Conservation (phyloP, 306 rosid species). For the Ormosia semicastrata region DNA sequence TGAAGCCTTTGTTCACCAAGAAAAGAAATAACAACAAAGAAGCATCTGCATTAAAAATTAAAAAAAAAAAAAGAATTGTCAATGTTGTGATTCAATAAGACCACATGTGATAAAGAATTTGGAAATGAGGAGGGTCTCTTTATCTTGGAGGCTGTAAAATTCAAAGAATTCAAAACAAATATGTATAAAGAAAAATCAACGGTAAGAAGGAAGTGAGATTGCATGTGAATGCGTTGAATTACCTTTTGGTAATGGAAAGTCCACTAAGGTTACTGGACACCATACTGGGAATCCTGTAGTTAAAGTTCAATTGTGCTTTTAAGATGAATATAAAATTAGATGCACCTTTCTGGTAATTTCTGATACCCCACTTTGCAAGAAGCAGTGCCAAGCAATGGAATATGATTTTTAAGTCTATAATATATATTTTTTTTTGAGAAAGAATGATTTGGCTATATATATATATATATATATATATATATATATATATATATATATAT, state of each 20-base stretch:
- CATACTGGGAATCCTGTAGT: constrained; percentile 10
- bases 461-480: too few species aligned
- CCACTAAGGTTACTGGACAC: constrained; percentile 20
- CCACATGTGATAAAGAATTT: background rate
- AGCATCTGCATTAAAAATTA: background rate
- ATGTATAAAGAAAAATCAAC: background rate
- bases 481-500: too few species aligned
- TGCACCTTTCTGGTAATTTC: constrained; percentile 48
- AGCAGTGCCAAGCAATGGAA: constrained; percentile 33
- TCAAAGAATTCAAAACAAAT: background rate
- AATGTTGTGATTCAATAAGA: background rate
- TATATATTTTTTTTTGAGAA: background rate
- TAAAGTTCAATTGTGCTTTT: constrained; percentile 34
- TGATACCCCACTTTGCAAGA: constrained; percentile 41
- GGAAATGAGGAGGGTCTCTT: background rate
- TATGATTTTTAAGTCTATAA: background rate
- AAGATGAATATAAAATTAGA: constrained; percentile 13
- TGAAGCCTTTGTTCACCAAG: background rate
- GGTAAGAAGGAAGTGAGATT: background rate
- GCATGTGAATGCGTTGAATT: constrained; percentile 10
- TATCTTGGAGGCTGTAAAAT: constrained; percentile 8
- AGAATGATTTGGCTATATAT: background rate
- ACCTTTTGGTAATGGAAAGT: constrained; percentile 33
- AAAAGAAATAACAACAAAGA: background rate
- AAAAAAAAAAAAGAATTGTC: background rate